Evolutionary conservation across 2,329 filamentous ascomycete species (phyloP).

Genomic region (Pestalotiopsis sp.): DNA sequence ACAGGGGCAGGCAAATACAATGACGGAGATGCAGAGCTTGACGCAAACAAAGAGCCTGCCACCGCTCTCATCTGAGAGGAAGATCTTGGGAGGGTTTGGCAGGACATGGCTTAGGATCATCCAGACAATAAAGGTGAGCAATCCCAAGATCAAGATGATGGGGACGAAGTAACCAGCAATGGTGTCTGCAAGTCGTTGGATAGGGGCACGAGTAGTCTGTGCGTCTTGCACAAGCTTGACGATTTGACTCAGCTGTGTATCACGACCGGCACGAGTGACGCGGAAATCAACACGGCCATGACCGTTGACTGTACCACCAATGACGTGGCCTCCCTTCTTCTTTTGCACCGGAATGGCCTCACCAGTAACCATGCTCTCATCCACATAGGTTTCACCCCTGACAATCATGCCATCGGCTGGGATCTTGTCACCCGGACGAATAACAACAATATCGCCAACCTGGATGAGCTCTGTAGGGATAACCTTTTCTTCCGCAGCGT

Average conservation of each 20-base stretch:
- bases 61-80: constrained; percentile 77
- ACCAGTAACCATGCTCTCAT: constrained; percentile 98
- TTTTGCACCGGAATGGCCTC: constrained; percentile 96
- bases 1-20: constrained; percentile 97
- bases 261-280: constrained; percentile 88
- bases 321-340: constrained; percentile 75
- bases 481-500: constrained; percentile 76
- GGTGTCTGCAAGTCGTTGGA: constrained; percentile 88
- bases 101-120: constrained; percentile 92
- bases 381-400: constrained; percentile 87
- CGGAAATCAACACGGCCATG: constrained; percentile 89
- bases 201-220: constrained; percentile 90
- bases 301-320: constrained; percentile 95
- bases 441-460: constrained; percentile 88
- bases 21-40: constrained; percentile 96
- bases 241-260: constrained; percentile 97
- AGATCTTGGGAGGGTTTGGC: constrained; percentile 83
- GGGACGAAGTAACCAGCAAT: constrained; percentile 95
- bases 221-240: constrained; percentile 98
- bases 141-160: constrained; percentile 79
- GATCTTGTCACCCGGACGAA: constrained; percentile 94
- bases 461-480: constrained; percentile 95
- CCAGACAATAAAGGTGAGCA: constrained; percentile 87
- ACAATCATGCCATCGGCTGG: constrained; percentile 89
- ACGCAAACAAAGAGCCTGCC: constrained; percentile 96